Percentiles rank a stretch among this genome's conserved stretches.
Evolutionary conservation across 2,329 filamentous ascomycete genomes (phyloP).

Genomic region (Colletotrichum sublineola): DNA sequence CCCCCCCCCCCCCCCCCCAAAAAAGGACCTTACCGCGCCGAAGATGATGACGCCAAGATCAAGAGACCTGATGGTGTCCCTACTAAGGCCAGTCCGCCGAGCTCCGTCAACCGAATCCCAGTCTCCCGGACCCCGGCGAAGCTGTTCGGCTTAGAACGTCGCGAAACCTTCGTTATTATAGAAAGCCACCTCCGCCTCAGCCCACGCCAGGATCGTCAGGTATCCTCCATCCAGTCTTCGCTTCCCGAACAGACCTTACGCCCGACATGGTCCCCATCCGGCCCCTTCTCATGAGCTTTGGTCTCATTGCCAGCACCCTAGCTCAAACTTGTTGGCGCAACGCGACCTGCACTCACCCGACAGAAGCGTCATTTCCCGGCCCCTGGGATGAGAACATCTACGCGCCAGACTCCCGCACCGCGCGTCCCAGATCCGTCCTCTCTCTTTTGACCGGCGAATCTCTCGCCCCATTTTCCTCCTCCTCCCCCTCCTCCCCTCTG

Average conservation of each 20-base stretch:
- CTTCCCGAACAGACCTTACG: neutral
- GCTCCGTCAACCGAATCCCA: neutral
- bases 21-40: neutral
- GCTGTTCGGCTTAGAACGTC: constrained; percentile 20
- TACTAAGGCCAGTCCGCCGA: constrained; percentile 6
- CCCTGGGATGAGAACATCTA: constrained; percentile 71
- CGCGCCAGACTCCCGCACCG: constrained; percentile 64
- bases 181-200: neutral
- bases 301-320: constrained; percentile 2
- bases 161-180: constrained; percentile 13
- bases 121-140: neutral
- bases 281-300: constrained; percentile 47
- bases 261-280: constrained; percentile 15
- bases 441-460: constrained; percentile 50
- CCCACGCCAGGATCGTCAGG: too few relatives aligned
- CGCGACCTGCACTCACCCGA: constrained; percentile 65
- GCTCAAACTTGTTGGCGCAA: constrained; percentile 65
- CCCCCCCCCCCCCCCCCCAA: neutral
- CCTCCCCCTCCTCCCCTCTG: constrained; percentile 38
- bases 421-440: constrained; percentile 60
- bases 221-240: neutral
- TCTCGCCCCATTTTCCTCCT: constrained; percentile 49
- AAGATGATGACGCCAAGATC: neutral
- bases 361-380: constrained; percentile 65
- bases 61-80: neutral